Conservation (phyloP, 1,139 yeast genomes). For the Nakaseomyces kungkrabaensis region DNA sequence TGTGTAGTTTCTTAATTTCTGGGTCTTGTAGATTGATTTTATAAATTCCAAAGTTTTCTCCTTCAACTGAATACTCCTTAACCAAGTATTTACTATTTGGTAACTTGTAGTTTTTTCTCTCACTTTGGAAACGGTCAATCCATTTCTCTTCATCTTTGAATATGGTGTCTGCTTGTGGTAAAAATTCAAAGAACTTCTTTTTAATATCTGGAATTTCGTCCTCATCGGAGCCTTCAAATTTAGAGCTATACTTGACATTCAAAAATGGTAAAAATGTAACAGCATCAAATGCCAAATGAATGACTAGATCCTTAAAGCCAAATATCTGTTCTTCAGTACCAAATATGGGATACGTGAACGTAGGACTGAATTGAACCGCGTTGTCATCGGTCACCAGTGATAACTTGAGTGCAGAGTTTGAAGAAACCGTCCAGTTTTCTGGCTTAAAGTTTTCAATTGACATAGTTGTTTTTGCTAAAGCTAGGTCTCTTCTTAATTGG, state of each 20-base stretch:
- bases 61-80: constrained; percentile 28
- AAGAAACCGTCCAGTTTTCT: constrained; percentile 57
- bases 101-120: constrained; percentile 29
- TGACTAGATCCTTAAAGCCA: constrained; percentile 65
- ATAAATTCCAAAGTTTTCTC: constrained; percentile 32
- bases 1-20: constrained; percentile 41
- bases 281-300: constrained; percentile 46
- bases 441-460: constrained; percentile 32
- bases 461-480: constrained; percentile 1
- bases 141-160: constrained; percentile 56
- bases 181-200: constrained; percentile 40
- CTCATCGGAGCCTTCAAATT: constrained; percentile 32
- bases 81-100: constrained; percentile 13
- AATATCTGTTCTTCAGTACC: constrained; percentile 86
- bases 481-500: too few relatives aligned
- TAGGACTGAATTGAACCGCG: constrained; percentile 55
- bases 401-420: constrained; percentile 54
- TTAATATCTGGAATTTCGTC: constrained; percentile 40
- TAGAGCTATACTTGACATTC: constrained; percentile 46
- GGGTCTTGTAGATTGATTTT: constrained; percentile 24
- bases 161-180: constrained; percentile 50
- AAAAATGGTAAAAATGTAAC: constrained; percentile 45
- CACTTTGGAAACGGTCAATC: constrained; percentile 47
- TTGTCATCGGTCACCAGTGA: constrained; percentile 42
- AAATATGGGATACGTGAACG: constrained; percentile 83